phyloP scores from a whole-genome alignment of 2,329 filamentous ascomycete genomes.

The Septoria linicola region DNA sequence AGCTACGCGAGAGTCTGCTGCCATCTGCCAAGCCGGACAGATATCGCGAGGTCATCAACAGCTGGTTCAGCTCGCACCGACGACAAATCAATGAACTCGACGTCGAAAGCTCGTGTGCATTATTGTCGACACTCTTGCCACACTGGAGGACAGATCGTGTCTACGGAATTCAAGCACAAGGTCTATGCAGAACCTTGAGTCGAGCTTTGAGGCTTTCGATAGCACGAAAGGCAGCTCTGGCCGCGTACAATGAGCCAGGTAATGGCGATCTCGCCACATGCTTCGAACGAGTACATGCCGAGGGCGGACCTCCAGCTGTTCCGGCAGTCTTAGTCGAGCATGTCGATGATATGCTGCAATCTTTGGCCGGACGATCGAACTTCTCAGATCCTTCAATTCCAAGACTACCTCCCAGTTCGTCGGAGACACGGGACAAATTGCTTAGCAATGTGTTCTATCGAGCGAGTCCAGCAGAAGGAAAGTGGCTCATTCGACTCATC shows the following conservation, averaged over 20 bases:
- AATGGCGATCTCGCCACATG: slow-evolving; percentile 70
- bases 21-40: slow-evolving; percentile 31
- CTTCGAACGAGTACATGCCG: slow-evolving; percentile 62
- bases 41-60: slow-evolving; percentile 45
- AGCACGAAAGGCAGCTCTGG: slow-evolving; percentile 61
- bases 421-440: slow-evolving; percentile 43
- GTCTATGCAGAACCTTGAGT: slow-evolving; percentile 66
- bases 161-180: slow-evolving; percentile 64
- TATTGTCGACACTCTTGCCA: slow-evolving; percentile 75
- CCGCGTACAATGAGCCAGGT: slow-evolving; percentile 60
- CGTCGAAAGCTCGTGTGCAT: slow-evolving; percentile 56
- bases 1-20: slow-evolving; percentile 42
- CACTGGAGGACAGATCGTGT: slow-evolving; percentile 75
- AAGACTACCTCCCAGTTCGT: slow-evolving; percentile 26
- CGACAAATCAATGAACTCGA: slow-evolving; percentile 56
- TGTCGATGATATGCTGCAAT: slow-evolving; percentile 65
- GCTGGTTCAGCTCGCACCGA: slow-evolving; percentile 70
- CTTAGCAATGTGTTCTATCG: slow-evolving; percentile 60
- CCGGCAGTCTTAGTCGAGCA: slow-evolving; percentile 64
- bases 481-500: slow-evolving; percentile 82
- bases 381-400: slow-evolving; percentile 68
- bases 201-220: slow-evolving; percentile 65
- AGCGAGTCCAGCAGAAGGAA: slow-evolving; percentile 67
- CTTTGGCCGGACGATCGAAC: slow-evolving; percentile 64
- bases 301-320: slow-evolving; percentile 50